phyloP scores from a whole-genome alignment of 1,139 yeast genomes.

The Saccharomyces hybrid region DNA sequence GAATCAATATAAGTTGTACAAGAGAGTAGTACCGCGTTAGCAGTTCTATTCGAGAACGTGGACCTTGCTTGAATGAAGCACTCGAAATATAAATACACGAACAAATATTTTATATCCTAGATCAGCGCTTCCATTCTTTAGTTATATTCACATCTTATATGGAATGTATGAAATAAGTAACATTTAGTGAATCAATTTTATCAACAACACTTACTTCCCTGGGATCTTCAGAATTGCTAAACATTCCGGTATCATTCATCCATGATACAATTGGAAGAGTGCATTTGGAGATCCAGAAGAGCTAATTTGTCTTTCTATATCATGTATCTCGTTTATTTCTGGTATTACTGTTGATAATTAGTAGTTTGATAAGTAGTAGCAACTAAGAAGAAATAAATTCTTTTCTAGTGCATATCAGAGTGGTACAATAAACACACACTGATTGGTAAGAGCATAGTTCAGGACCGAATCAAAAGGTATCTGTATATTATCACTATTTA shows the following conservation, averaged over 20 bases:
- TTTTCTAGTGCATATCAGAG: not conserved
- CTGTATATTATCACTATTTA: not conserved
- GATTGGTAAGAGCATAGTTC: not conserved
- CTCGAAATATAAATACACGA: not conserved
- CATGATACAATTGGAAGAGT: not conserved
- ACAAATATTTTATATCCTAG: not conserved
- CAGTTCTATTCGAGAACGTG: not conserved
- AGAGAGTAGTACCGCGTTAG: not conserved
- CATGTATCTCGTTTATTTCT: not conserved
- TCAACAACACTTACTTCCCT: not conserved
- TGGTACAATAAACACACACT: not conserved
- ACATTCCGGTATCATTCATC: not conserved
- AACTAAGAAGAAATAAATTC: not conserved
- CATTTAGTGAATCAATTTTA: not conserved
- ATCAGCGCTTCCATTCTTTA: not conserved
- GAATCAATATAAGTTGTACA: not conserved
- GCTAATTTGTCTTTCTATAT: not conserved
- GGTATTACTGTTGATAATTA: not conserved
- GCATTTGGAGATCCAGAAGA: not conserved
- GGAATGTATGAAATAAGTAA: not conserved
- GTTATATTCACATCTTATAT: not conserved
- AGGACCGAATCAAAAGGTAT: not conserved
- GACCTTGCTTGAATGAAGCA: not conserved
- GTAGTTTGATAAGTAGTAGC: not conserved
- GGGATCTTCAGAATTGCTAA: not conserved